Percentiles rank a stretch among this genome's conserved stretches.
Evolutionary conservation across 1,284 basidiomycete genomes (phyloP).

Genomic region (Naganishia liquefaciens): DNA sequence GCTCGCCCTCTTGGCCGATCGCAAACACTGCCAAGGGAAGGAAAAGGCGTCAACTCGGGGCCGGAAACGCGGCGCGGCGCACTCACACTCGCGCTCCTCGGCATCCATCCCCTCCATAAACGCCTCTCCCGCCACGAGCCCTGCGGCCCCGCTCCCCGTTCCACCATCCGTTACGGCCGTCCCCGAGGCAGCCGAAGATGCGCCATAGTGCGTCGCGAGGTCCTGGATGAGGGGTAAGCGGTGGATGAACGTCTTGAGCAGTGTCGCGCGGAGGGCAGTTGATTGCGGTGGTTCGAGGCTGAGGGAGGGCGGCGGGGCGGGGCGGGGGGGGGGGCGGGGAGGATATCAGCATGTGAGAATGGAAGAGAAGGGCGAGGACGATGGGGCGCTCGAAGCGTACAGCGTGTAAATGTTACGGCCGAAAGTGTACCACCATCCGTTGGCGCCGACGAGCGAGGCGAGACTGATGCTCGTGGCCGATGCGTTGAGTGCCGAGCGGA

Average conservation of each 20-base stretch:
- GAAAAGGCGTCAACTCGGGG: background rate
- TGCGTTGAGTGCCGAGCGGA: conserved; percentile 79
- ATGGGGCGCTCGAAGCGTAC: conserved; percentile 51
- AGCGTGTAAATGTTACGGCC: conserved; percentile 77
- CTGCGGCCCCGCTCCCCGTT: conserved; percentile 49
- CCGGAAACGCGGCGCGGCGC: background rate
- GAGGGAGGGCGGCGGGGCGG: background rate
- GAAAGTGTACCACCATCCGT: conserved; percentile 85
- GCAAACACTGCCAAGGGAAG: conserved; percentile 65
- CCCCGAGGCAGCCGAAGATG: conserved; percentile 57
- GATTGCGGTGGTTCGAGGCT: conserved; percentile 72
- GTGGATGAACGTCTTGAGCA: conserved; percentile 77
- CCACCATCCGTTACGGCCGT: conserved; percentile 32
- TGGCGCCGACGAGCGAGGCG: conserved; percentile 76
- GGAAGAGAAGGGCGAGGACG: no score
- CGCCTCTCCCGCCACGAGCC: conserved; percentile 63
- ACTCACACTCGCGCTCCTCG: conserved; percentile 80
- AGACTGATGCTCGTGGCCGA: conserved; percentile 77
- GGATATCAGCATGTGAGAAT: no score
- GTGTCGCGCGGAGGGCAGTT: conserved; percentile 66
- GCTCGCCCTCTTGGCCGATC: conserved; percentile 76
- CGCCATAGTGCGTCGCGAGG: conserved; percentile 81
- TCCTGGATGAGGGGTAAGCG: conserved; percentile 80
- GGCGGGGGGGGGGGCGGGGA: no score
- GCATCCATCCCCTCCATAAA: conserved; percentile 86